phyloP scores from a whole-genome alignment of 148 eudicot species.

The Hydrangea macrophylla region DNA sequence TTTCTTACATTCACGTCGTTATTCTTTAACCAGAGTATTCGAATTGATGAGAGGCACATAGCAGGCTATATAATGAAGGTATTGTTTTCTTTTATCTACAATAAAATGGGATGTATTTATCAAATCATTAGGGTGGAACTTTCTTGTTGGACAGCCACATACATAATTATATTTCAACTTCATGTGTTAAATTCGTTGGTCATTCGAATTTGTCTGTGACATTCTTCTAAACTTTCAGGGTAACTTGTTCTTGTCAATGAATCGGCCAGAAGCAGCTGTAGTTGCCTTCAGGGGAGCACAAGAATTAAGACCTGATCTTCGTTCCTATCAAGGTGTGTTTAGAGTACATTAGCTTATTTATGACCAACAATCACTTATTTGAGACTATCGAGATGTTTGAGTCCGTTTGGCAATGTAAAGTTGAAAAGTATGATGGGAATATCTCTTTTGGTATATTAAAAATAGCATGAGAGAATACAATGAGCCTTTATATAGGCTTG shows the following conservation, averaged over 20 bases:
- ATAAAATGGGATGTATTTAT: background rate
- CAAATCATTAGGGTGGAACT: background rate
- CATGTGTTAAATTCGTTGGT: background rate
- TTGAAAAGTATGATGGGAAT: too few species aligned
- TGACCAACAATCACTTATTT: too few species aligned
- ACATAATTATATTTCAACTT: background rate
- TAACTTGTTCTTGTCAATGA: slow-evolving; percentile 77
- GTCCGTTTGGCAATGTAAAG: too few species aligned
- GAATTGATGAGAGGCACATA: slow-evolving; percentile 91
- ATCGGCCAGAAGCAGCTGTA: slow-evolving; percentile 91
- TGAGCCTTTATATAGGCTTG: too few species aligned
- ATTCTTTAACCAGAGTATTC: slow-evolving; percentile 62
- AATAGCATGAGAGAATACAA: too few species aligned
- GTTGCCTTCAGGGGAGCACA: slow-evolving; percentile 80
- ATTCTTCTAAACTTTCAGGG: slow-evolving; percentile 49
- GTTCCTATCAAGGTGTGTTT: slow-evolving; percentile 86
- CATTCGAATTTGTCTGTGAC: background rate
- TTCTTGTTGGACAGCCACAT: background rate
- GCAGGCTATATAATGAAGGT: slow-evolving; percentile 93
- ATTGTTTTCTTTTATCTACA: slow-evolving; percentile 5
- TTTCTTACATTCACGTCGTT: slow-evolving; percentile 9
- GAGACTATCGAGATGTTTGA: too few species aligned
- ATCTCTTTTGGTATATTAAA: too few species aligned
- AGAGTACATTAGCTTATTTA: too few species aligned
- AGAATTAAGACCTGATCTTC: slow-evolving; percentile 92